Evolutionary conservation across 345 rosid species (phyloP).

Genomic region (Eucalyptus erythrocorys): DNA sequence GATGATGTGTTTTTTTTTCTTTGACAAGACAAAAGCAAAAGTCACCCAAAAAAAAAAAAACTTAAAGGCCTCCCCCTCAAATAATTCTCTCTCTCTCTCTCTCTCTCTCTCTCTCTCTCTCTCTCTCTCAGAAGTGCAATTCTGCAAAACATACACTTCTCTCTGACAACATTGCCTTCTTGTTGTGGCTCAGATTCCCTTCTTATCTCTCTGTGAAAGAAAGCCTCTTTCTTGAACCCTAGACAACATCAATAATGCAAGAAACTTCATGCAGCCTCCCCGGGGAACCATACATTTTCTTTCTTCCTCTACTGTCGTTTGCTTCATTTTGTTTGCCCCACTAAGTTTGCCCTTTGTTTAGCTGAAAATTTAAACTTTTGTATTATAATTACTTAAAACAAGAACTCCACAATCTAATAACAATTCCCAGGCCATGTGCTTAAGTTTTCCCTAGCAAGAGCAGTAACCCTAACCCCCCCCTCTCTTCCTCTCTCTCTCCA

Average conservation of each 20-base stretch:
- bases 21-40: constrained; percentile 4
- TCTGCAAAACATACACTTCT: neutral
- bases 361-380: neutral
- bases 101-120: neutral
- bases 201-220: neutral
- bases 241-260: neutral
- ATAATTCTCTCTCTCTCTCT: neutral
- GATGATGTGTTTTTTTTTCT: neutral
- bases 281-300: neutral
- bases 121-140: neutral
- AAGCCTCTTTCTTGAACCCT: neutral
- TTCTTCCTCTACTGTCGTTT: neutral
- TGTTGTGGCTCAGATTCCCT: neutral
- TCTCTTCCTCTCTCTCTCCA: neutral
- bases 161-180: neutral
- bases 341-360: neutral
- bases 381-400: neutral
- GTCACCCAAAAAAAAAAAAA: neutral
- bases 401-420: neutral
- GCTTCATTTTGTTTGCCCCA: neutral
- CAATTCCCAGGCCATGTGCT: neutral
- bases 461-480: neutral
- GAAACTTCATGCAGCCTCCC: neutral
- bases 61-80: neutral
- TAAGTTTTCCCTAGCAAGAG: neutral